Evolutionary conservation across 768 basidiomycete genomes (phyloP), one percentile per base, ranked within the genome.

Genomic region (Pulveroboletus sp.): DNA sequence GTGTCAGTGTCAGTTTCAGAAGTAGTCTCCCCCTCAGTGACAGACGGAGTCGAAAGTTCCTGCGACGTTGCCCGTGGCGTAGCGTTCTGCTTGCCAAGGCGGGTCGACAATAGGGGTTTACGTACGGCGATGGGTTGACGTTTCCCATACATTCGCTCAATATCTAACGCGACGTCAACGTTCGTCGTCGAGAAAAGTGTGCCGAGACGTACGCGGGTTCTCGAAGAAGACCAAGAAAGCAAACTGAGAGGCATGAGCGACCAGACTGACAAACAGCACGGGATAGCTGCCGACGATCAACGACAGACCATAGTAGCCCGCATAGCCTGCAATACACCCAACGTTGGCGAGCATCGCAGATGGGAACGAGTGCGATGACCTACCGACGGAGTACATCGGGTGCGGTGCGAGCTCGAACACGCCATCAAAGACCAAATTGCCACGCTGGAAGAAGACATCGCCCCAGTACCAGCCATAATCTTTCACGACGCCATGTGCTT

Each of bases 391-490:
- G 68, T 97, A 97, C 95, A 98, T 97, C 0, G 95, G 89, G 62
- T 92, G 90, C 2, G 89, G 89, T 5, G 90, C 87, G 36, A 93
- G 75, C 64, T 98, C 95, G 58, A 97, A 99, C 15, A 99, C 95
- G 14, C 96, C 96, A 65, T 99, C 95, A 61, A 99, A 99, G 3
- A 97, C 86, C 13, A 98, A 76, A 38, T 87, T 84, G 38, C 90
- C 90, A n/a, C 89, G 84, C 66, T 91, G 89, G 74, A 93, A 92
- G 72, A 93, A 93, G 50, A 84, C 84, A 57, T 93, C 90, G 9
- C 90, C 93, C 92, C 92, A 93, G 67, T 93, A 97, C 93, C 93
- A 97, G 14, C 93, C 94, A 57, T 95, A 97, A 62, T 97, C 95
- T 60, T 96, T 98, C 53, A 98, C 93, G 43, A 98, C 92, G 47